Evolutionary conservation across 1,139 yeast species (phyloP), one percentile per base, ranked within the genome.

Genomic region (Casaregolazyma suthepensis): DNA sequence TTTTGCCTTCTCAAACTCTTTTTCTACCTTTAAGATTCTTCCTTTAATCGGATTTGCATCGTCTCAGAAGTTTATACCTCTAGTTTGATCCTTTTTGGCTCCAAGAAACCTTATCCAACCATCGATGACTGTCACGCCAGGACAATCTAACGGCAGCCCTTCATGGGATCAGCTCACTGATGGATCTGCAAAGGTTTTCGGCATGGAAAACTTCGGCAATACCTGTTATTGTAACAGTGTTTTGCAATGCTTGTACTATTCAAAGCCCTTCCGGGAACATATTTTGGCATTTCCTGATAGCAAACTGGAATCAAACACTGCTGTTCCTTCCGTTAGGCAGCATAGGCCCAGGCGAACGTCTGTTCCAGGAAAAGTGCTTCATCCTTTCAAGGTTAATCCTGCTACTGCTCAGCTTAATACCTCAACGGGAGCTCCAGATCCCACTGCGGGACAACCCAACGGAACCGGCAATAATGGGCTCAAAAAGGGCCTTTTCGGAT

Each of bases 171-270:
- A 48, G 40, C 58, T 63, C 42, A 56, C 61, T 37, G 63, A 61
- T 43, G 66, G 70, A 29, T 62, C 68, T 19, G 70, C 70, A 57
- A 71, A 90, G 69, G 79, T 90, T 43, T 93, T 85, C 70, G 99
- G 99, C 5, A 83, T 91, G 81, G 98, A 93, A 68, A 93, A 93
- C 70, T 91, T 90, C 68, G 97, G 98, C 35, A 70, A 87, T 68
- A 91, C 96, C 0, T 91, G 99, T 71, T 93, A 93, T 70, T 89
- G 96, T 69, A 93, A 93, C 65, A 89, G 96, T 9, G 86, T 93
- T 26, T 72, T 93, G 29, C 99, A 93, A 68, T 89, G 96, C 62
- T 77, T 93, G 20, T 93, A 80, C 72, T 85, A 86, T 68, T 78
- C 93, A 1, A 79, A 80, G 46, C 78, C 76, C 26, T 89, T 93